These are phyloP conservation scores for Pisolithus albus DNA, from an alignment of 768 basidiomycete genomes.

Conservation along the genomic window DNA sequence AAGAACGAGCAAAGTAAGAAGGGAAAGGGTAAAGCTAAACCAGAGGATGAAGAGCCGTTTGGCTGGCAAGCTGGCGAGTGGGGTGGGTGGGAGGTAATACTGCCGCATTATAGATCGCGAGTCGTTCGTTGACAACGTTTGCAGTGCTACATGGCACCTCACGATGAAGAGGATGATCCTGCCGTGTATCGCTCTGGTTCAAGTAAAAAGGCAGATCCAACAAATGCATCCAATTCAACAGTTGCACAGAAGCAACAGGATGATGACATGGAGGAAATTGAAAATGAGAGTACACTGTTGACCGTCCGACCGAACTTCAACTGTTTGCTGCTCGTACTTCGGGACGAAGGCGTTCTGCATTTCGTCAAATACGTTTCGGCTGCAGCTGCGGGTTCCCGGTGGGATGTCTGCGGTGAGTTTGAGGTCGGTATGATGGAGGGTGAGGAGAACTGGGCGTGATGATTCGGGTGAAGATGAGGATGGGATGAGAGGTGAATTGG, in stretches of 20 bases:
- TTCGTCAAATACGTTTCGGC: slow-evolving; percentile 96
- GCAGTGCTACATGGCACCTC: slow-evolving; percentile 91
- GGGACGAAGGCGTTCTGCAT: slow-evolving; percentile 88
- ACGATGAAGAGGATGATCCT: slow-evolving; percentile 92
- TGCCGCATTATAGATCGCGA: not conserved
- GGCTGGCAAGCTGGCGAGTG: slow-evolving; percentile 72
- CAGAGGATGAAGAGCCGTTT: slow-evolving; percentile 26
- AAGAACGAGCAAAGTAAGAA: slow-evolving; percentile 15
- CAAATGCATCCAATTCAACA: slow-evolving; percentile 10
- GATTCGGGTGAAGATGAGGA: slow-evolving; percentile 49
- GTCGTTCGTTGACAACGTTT: not conserved
- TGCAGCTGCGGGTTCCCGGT: slow-evolving; percentile 81
- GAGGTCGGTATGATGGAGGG: slow-evolving; percentile 77
- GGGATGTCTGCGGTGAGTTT: slow-evolving; percentile 91
- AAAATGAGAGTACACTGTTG: slow-evolving; percentile 74
- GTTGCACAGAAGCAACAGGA: slow-evolving; percentile 11
- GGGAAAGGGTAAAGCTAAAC: slow-evolving; percentile 27
- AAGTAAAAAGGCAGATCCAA: slow-evolving; percentile 31
- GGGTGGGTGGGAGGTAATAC: slow-evolving; percentile 90
- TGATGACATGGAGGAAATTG: slow-evolving; percentile 24
- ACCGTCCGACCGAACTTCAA: slow-evolving; percentile 90
- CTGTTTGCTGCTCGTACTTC: slow-evolving; percentile 76
- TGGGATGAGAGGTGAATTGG: slow-evolving; percentile 29
- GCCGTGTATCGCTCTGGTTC: slow-evolving; percentile 76
- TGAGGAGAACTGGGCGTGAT: slow-evolving; percentile 30